Conservation (phyloP, 345 rosid species). For the Capsella bursapastoris region DNA sequence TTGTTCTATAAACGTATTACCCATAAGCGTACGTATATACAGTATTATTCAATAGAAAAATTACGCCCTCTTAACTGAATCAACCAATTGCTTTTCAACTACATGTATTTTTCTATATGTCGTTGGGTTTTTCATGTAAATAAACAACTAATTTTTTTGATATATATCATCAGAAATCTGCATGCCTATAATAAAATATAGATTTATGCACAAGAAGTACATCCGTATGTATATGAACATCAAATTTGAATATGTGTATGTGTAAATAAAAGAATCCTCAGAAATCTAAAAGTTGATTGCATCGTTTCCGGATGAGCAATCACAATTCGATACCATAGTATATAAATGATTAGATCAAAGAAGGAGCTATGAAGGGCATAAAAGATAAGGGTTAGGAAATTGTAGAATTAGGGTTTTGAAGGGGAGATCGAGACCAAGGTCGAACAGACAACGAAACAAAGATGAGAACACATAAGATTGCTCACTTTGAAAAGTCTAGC, state of each 20-base stretch:
- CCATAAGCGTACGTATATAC: background rate
- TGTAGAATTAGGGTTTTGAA: constrained; percentile 14
- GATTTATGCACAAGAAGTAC: background rate
- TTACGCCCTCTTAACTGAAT: background rate
- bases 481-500: constrained; percentile 48
- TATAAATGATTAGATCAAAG: constrained; percentile 8
- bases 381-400: background rate
- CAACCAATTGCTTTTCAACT: background rate
- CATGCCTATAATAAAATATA: background rate
- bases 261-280: background rate
- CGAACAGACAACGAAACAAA: constrained; percentile 53
- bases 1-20: background rate
- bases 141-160: background rate
- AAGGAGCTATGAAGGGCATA: constrained; percentile 9
- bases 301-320: background rate
- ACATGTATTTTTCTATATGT: background rate
- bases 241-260: too few species aligned
- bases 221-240: background rate
- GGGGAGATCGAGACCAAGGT: constrained; percentile 41
- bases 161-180: background rate
- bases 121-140: constrained; percentile 10
- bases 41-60: constrained; percentile 1
- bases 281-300: background rate
- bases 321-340: background rate
- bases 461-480: constrained; percentile 44